Percentiles rank a stretch among this genome's conserved stretches.
These are phyloP conservation scores for Colletotrichum eremochloae DNA, from an alignment of 2,329 filamentous ascomycete species.

Conservation along the genomic window DNA sequence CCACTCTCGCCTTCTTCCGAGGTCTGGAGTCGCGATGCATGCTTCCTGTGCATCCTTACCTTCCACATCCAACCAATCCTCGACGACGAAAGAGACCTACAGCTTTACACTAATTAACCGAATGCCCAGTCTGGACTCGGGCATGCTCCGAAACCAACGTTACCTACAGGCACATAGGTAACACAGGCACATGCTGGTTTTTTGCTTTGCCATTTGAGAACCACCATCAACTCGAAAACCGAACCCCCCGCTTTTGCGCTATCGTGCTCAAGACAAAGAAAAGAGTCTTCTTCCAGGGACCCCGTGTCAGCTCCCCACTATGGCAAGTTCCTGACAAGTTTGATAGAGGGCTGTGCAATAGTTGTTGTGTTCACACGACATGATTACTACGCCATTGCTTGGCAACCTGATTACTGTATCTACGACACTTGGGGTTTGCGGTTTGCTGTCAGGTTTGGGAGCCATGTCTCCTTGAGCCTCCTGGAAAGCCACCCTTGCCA, in stretches of 20 bases:
- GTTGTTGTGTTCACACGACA: slow-evolving; percentile 25
- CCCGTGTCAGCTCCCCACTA: slow-evolving; percentile 19
- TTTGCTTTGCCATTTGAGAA: slow-evolving; percentile 21
- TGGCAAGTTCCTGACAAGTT: slow-evolving; percentile 11
- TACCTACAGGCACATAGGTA: slow-evolving; percentile 10
- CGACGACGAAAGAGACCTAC: slow-evolving; percentile 19
- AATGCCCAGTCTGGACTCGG: slow-evolving; percentile 31
- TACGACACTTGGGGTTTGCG: slow-evolving; percentile 27
- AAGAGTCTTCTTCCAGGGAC: slow-evolving; percentile 9
- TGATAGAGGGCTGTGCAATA: slow-evolving; percentile 33
- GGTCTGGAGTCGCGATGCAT: slow-evolving; percentile 7
- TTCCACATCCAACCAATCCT: slow-evolving; percentile 18
- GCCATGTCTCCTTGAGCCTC: slow-evolving; percentile 27
- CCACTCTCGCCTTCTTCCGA: slow-evolving; percentile 8
- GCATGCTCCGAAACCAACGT: slow-evolving; percentile 38
- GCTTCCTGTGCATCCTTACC: slow-evolving; percentile 13
- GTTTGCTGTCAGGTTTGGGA: slow-evolving; percentile 17
- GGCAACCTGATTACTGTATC: slow-evolving; percentile 27
- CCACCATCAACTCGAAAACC: slow-evolving; percentile 12
- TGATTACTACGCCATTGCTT: slow-evolving; percentile 6
- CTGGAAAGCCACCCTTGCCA: not conserved
- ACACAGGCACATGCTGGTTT: slow-evolving; percentile 1
- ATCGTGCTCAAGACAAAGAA: slow-evolving; percentile 17
- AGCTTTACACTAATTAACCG: slow-evolving; percentile 12
- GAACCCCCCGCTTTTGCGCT: slow-evolving; percentile 31